Evolutionary conservation across 108 stramenopile species (phyloP), one percentile per base, ranked within the genome.

Genomic region (Nannochloropsis salina): DNA sequence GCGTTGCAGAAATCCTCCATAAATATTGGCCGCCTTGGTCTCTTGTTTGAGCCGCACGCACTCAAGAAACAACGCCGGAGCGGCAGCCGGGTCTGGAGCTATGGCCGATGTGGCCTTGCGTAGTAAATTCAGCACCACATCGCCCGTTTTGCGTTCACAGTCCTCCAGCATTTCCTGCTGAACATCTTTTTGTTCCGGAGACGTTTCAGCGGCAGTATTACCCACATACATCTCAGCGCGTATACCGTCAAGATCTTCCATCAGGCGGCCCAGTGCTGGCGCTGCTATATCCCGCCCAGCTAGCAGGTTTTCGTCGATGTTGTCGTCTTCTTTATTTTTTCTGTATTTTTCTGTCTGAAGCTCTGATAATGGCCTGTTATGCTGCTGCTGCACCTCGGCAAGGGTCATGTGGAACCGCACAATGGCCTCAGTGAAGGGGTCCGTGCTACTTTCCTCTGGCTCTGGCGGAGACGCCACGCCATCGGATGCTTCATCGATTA

Each of bases 211-310:
- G 61, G 61, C 61, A 3, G n/a, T n/a, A 0, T 74, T 3, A 15
- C 61, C 61, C 61, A 74, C 61, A 74, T 74, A 74, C 61, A 74
- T 74, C 61, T 74, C 61, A 15, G 61, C 61, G 61, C 61, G 61
- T n/a, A 74, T 74, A n/a, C 61, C 61, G 20, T 6, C 61, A n/a
- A 74, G 61, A n/a, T 74, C 61, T 15, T 3, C 15, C 15, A n/a
- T n/a, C 2, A 74, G 61, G 3, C 61, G 15, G 61, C n/a, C 61
- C 61, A 74, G n/a, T n/a, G 61, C 15, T 15, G 61, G 20, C 15
- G 4, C n/a, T 74, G 61, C 61, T n/a, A 4, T 1, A n/a, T 2
- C 20, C 61, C n/a, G 20, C 61, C n/a, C 61, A 2, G 15, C 61
- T n/a, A 4, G 61, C 6, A 4, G 20, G 2, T 74, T n/a, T n/a